A percentile compares a stretch with the other conserved stretches of the same genome.
Evolutionary conservation across 352 stramenopile genomes (phyloP).

Genomic region (Phytophthora foliorum): DNA sequence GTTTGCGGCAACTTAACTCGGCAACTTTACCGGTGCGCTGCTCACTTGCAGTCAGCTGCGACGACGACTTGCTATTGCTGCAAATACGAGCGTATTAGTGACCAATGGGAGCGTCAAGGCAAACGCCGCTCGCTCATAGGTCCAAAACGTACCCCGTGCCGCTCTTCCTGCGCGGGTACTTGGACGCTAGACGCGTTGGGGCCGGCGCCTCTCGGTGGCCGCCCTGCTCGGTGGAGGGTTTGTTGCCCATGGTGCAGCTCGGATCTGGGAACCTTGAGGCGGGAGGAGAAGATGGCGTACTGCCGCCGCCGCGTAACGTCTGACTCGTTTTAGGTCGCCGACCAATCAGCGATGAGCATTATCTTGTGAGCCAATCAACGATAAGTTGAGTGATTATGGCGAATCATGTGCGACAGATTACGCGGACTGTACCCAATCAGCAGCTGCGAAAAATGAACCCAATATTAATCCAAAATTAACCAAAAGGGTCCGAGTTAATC

Average conservation of each 20-base stretch:
- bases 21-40: constrained; percentile 25
- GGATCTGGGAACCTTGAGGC: constrained; percentile 11
- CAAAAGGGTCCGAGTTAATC: constrained; percentile 22
- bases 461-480: constrained; percentile 22
- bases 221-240: constrained; percentile 33
- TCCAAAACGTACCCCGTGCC: constrained; percentile 19
- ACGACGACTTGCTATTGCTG: constrained; percentile 21
- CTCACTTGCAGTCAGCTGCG: constrained; percentile 24
- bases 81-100: constrained; percentile 13
- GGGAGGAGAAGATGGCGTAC: constrained; percentile 29
- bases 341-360: not conserved
- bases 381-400: constrained; percentile 2
- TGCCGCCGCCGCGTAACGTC: constrained; percentile 6
- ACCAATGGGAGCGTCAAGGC: constrained; percentile 3
- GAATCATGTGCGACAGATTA: constrained; percentile 18
- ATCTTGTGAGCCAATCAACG: constrained; percentile 5
- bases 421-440: constrained; percentile 7
- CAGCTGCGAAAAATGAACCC: not conserved
- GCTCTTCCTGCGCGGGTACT: constrained; percentile 25
- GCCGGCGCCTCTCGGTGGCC: constrained; percentile 3
- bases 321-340: constrained; percentile 21
- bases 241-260: constrained; percentile 43
- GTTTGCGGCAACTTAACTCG: constrained; percentile 13
- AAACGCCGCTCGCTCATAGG: not conserved
- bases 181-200: constrained; percentile 37